phyloP scores from a whole-genome alignment of 2,329 filamentous ascomycete genomes.

The Rhynchosporium graminicola region DNA sequence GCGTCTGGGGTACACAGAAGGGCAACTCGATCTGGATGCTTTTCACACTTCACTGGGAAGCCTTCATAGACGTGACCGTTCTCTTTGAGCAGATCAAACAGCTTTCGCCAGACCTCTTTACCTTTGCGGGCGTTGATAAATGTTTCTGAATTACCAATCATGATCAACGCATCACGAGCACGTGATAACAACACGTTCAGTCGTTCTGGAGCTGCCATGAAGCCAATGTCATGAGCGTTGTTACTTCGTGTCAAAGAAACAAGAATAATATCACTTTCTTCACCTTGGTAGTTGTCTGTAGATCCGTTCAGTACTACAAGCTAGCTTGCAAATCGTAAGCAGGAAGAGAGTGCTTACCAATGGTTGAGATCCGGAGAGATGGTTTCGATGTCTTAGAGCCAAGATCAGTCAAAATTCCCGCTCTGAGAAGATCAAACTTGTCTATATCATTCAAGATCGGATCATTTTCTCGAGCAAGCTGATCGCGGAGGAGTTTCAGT shows the following conservation, averaged over 20 bases:
- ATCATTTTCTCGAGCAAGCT: conserved; percentile 58
- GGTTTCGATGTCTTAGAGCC: conserved; percentile 53
- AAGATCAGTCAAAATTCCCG: conserved; percentile 60
- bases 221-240: conserved; percentile 63
- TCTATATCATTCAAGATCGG: conserved; percentile 70
- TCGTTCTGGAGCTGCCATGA: conserved; percentile 65
- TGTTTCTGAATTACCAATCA: conserved; percentile 69
- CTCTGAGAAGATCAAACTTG: conserved; percentile 59
- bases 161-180: conserved; percentile 64
- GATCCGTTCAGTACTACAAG: conserved; percentile 1
- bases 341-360: conserved; percentile 52
- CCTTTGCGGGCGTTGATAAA: conserved; percentile 63
- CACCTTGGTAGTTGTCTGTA: conserved; percentile 75
- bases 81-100: conserved; percentile 57
- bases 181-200: conserved; percentile 71
- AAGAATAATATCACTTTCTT: conserved; percentile 74
- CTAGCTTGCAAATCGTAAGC: neutral
- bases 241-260: conserved; percentile 70
- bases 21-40: conserved; percentile 53
- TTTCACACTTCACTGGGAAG: conserved; percentile 59
- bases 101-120: conserved; percentile 54
- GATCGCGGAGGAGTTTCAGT: conserved; percentile 56
- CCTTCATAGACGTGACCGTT: conserved; percentile 58
- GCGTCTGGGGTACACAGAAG: conserved; percentile 53
- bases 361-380: conserved; percentile 64